Evolutionary conservation across 2,329 filamentous ascomycete species (phyloP).

Genomic region (Mollisia scopiformis): DNA sequence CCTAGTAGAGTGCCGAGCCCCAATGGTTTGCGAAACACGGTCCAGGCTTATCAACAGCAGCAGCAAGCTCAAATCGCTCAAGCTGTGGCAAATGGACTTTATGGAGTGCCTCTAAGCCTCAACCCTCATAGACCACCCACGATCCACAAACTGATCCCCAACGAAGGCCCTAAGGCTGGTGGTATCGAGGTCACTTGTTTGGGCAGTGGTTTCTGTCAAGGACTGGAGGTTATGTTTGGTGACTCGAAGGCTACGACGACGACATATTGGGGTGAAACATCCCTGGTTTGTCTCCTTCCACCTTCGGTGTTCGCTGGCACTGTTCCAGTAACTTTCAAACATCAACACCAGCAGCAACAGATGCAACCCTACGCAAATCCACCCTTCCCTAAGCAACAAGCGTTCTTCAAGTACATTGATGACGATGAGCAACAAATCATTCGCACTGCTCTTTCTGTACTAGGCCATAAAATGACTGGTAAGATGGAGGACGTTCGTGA

Average conservation of each 20-base stretch:
- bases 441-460: slow-evolving; percentile 65
- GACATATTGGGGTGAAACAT: slow-evolving; percentile 65
- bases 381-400: slow-evolving; percentile 50
- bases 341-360: slow-evolving; percentile 49
- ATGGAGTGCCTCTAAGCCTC: slow-evolving; percentile 52
- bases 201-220: slow-evolving; percentile 78
- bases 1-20: slow-evolving; percentile 81
- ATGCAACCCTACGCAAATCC: slow-evolving; percentile 44
- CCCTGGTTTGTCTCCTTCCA: slow-evolving; percentile 64
- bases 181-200: slow-evolving; percentile 87
- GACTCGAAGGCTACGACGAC: slow-evolving; percentile 64
- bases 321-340: slow-evolving; percentile 63
- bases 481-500: slow-evolving; percentile 63
- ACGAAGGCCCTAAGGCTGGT: slow-evolving; percentile 78
- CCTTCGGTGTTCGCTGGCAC: slow-evolving; percentile 59
- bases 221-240: slow-evolving; percentile 85
- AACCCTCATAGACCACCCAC: slow-evolving; percentile 59
- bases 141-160: slow-evolving; percentile 83
- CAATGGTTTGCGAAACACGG: slow-evolving; percentile 51
- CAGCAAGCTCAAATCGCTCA: slow-evolving; percentile 50
- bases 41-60: slow-evolving; percentile 47
- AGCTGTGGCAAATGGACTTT: slow-evolving; percentile 51
- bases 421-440: slow-evolving; percentile 71
- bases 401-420: slow-evolving; percentile 74
- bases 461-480: slow-evolving; percentile 67